Evolutionary conservation across 2,329 filamentous ascomycete species (phyloP).

Genomic region (Fusarium beomiforme): DNA sequence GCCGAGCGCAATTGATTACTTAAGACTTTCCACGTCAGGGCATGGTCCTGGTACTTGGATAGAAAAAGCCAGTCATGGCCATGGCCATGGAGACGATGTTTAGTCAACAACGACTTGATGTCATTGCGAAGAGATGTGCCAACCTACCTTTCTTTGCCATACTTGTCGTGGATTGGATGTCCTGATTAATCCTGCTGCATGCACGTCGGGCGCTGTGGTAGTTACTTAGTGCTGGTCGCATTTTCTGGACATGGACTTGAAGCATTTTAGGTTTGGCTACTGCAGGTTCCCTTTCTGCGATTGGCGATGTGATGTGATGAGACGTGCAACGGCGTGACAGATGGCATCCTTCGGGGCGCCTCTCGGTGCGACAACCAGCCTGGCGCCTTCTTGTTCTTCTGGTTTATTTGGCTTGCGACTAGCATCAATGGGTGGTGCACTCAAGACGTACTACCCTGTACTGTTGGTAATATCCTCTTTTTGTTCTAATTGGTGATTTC

Average conservation of each 20-base stretch:
- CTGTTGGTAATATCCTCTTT: no score
- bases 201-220: background rate
- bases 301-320: background rate
- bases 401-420: background rate
- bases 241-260: background rate
- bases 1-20: background rate
- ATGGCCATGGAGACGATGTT: no score
- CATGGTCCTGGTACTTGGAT: background rate
- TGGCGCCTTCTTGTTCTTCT: background rate
- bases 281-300: background rate
- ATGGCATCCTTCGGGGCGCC: conserved; percentile 4
- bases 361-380: background rate
- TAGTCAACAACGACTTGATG: no score
- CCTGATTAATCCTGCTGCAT: no score
- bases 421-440: background rate
- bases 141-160: no score
- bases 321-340: background rate
- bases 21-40: background rate
- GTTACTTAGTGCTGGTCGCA: background rate
- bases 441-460: background rate
- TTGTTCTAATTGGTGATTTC: no score
- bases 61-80: no score
- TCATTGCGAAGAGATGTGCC: no score
- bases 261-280: background rate
- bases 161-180: no score